Base-by-base conservation (phyloP, 208 protist species). In the Acanthamoeba triangularis region DNA sequence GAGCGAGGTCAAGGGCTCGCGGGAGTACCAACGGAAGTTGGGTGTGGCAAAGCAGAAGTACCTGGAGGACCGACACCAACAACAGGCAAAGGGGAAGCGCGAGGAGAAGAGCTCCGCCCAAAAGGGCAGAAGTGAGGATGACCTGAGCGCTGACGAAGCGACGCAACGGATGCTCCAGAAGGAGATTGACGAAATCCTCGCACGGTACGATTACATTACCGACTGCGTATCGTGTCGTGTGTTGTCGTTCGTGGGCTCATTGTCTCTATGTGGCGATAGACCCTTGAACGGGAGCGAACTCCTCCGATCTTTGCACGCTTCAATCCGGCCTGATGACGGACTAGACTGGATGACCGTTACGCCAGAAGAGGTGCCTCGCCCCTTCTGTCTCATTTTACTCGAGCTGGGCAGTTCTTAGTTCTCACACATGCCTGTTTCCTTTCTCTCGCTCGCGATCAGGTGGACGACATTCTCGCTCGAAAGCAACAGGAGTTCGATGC, bases 21-120 rank as follows among this genome's bases (percentile, higher is more conserved):
- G 84, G 35, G 84, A 91, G 28, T 91, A 91, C 13, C 84, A 91
- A n/a, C 41, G 84, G 8, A 91, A 91, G 84, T 28, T 91, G 47
- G 59, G 59, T 7, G 56, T 91, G 33, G 84, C 84, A 2, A 61
- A 91, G 84, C 84, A 91, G 8, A 91, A 91, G 59, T 91, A 91
- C 23, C 23, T 91, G 41, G 84, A 91, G 41, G 84, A 91, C 49
- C 35, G 44, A 25, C 33, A 91, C 11, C 20, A 91, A 25, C 80
- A 47, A 61, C 35, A 61, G 80, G 47, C n/a, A 59, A 61, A 63
- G 44, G 80, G 18, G 6, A 33, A 72, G 35, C 13, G 30, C 65
- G 30, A 37, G 2, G 30, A 13, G 8, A 72, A 13, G 65, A 37
- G 61, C 25, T 23, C 54, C 61, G 7, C 8, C 61, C 18, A 37